phyloP scores from a whole-genome alignment of 2,329 filamentous ascomycete species.

The Rhexocercosporidium sp. region DNA sequence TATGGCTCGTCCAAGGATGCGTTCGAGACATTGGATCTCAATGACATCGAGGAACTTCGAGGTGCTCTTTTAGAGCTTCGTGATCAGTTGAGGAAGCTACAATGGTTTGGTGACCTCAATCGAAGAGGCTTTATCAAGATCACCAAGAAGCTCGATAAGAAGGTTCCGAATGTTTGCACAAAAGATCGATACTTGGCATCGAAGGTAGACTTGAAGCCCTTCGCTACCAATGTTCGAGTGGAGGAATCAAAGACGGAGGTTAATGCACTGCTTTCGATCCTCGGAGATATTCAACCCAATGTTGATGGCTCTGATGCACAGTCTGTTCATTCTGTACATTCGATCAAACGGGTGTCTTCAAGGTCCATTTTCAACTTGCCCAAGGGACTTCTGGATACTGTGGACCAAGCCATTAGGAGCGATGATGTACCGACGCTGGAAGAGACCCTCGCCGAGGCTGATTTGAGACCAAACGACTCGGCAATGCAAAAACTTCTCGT shows the following conservation, averaged over 20 bases:
- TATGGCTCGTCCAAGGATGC: slow-evolving; percentile 78
- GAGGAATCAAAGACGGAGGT: slow-evolving; percentile 68
- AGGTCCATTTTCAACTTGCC: slow-evolving; percentile 77
- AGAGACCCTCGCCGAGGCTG: slow-evolving; percentile 62
- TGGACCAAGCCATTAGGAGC: slow-evolving; percentile 74
- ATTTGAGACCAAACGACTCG: slow-evolving; percentile 56
- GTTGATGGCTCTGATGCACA: slow-evolving; percentile 80
- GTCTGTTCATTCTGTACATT: slow-evolving; percentile 71
- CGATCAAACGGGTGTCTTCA: slow-evolving; percentile 77
- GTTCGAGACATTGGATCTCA: slow-evolving; percentile 76
- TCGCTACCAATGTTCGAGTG: slow-evolving; percentile 75
- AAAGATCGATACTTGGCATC: slow-evolving; percentile 88
- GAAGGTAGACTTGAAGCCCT: slow-evolving; percentile 87
- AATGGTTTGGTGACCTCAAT: slow-evolving; percentile 99
- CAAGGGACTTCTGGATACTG: slow-evolving; percentile 67
- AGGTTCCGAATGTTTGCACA: slow-evolving; percentile 74
- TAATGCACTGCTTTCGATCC: slow-evolving; percentile 87
- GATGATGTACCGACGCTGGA: slow-evolving; percentile 66
- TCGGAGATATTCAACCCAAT: slow-evolving; percentile 77
- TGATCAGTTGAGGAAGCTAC: slow-evolving; percentile 84
- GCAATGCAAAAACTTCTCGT: slow-evolving; percentile 72
- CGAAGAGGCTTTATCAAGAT: slow-evolving; percentile 96
- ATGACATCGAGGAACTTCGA: slow-evolving; percentile 91
- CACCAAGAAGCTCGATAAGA: slow-evolving; percentile 98
- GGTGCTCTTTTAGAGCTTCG: slow-evolving; percentile 88